Conservation (phyloP, 2,329 filamentous ascomycete genomes). For the Phaeophleospora eucalypticola region DNA sequence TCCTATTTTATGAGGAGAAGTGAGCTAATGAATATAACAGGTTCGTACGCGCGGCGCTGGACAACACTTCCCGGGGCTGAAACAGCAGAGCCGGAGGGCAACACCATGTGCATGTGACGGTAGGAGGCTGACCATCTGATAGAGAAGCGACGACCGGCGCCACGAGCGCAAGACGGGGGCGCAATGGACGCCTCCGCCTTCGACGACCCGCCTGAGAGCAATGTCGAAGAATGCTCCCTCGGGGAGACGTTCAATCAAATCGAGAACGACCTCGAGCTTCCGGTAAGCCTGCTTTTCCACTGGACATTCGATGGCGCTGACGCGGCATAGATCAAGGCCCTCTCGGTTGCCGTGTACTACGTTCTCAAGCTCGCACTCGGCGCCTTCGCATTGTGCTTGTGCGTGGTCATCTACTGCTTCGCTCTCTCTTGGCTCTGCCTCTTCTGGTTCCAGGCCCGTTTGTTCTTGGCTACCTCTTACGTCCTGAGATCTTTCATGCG, state of each 20-base stretch:
- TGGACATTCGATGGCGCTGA: background rate
- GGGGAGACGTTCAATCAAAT: constrained; percentile 2
- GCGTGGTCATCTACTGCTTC: constrained; percentile 12
- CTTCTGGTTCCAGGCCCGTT: constrained; percentile 13
- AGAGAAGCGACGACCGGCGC: no score
- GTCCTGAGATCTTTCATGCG: constrained; percentile 9
- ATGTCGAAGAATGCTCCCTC: background rate
- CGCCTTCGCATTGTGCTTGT: constrained; percentile 10
- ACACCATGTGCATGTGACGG: no score
- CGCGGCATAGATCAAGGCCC: constrained; percentile 11
- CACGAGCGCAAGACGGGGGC: no score
- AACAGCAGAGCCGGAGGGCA: no score
- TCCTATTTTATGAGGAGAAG: no score
- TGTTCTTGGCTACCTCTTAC: constrained; percentile 9
- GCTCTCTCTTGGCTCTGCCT: constrained; percentile 13
- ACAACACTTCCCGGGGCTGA: no score
- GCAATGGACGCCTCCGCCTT: constrained; percentile 14
- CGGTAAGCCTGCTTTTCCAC: constrained; percentile 3
- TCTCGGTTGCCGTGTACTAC: constrained; percentile 10
- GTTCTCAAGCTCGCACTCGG: constrained; percentile 9
- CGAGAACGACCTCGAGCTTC: constrained; percentile 7
- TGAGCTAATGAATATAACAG: no score
- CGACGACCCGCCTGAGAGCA: background rate
- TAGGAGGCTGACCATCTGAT: no score
- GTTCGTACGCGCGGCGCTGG: no score